Conservation (phyloP, 495 filamentous ascomycete species). For the Penicillium salamii region DNA sequence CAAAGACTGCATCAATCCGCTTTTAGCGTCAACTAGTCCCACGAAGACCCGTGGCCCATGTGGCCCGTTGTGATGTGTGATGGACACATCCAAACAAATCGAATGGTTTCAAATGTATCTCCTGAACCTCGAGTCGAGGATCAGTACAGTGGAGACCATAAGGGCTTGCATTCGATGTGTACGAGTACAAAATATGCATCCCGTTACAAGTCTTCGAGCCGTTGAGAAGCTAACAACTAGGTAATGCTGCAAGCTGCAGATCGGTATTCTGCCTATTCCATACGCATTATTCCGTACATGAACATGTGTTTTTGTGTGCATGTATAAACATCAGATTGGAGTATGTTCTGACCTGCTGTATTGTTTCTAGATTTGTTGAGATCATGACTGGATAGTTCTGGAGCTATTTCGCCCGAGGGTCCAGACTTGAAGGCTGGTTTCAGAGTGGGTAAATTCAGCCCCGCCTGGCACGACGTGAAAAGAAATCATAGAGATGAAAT, state of each 20-base stretch:
- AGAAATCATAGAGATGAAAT: too few species aligned
- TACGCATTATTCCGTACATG: background rate
- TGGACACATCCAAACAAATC: background rate
- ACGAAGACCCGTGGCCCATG: too few species aligned
- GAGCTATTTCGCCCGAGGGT: conserved; percentile 3
- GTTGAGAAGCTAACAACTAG: too few species aligned
- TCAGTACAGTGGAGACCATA: too few species aligned
- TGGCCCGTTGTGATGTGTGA: too few species aligned
- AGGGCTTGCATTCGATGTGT: too few species aligned
- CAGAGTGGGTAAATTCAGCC: conserved; percentile 1
- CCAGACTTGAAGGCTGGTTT: conserved; percentile 6
- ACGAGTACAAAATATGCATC: too few species aligned
- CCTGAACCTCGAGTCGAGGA: background rate
- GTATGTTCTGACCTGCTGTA: conserved; percentile 1
- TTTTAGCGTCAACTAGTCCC: too few species aligned
- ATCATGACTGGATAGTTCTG: conserved; percentile 8
- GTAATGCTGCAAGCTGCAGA: conserved; percentile 10
- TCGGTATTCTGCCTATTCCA: conserved; percentile 3
- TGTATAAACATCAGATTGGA: background rate
- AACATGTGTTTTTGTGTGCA: background rate
- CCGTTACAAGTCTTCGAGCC: too few species aligned
- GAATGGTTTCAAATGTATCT: background rate
- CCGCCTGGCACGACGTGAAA: background rate
- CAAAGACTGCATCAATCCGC: too few species aligned
- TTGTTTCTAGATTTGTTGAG: too few species aligned